These are phyloP conservation scores for Phycomyces nitens DNA, from an alignment of 192 early-diverging fungal genomes.

Conservation along the genomic window DNA sequence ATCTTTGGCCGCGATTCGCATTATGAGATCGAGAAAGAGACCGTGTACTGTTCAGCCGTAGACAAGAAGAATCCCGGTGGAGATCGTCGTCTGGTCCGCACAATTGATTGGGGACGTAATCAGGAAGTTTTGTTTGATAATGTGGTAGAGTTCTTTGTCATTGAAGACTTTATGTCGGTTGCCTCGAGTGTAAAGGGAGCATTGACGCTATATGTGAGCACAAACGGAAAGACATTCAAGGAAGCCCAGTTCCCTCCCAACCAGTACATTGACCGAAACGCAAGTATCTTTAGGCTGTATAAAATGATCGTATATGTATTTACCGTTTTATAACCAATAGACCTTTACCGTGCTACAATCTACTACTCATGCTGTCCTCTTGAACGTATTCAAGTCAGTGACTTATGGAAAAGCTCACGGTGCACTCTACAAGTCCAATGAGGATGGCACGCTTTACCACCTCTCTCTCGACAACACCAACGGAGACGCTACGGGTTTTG, in stretches of 20 bases:
- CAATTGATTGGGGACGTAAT: conserved; percentile 40
- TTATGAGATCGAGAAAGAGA: conserved; percentile 60
- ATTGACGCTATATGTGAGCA: conserved; percentile 67
- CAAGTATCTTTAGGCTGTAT: conserved; percentile 19
- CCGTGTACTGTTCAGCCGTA: conserved; percentile 72
- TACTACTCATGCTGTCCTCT: conserved; percentile 68
- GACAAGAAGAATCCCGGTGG: conserved; percentile 57
- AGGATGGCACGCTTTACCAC: conserved; percentile 78
- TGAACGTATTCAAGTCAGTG: conserved; percentile 71
- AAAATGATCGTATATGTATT: conserved; percentile 15
- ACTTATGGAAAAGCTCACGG: conserved; percentile 55
- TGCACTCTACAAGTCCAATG: conserved; percentile 84
- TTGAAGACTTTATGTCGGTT: conserved; percentile 69
- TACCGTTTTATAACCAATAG: conserved; percentile 16
- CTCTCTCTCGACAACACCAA: conserved; percentile 77
- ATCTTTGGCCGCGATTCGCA: conserved; percentile 66
- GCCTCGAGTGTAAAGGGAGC: conserved; percentile 50
- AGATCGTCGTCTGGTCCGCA: conserved; percentile 59
- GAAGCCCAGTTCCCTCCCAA: conserved; percentile 84
- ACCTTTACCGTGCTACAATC: conserved; percentile 86
- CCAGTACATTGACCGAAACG: conserved; percentile 66
- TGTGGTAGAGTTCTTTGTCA: conserved; percentile 73
- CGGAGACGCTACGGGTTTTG: conserved; percentile 62
- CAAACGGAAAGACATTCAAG: conserved; percentile 69
- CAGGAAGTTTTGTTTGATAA: conserved; percentile 50